Conservation (phyloP, 2,329 filamentous ascomycete species). For the Fusarium mangiferae region DNA sequence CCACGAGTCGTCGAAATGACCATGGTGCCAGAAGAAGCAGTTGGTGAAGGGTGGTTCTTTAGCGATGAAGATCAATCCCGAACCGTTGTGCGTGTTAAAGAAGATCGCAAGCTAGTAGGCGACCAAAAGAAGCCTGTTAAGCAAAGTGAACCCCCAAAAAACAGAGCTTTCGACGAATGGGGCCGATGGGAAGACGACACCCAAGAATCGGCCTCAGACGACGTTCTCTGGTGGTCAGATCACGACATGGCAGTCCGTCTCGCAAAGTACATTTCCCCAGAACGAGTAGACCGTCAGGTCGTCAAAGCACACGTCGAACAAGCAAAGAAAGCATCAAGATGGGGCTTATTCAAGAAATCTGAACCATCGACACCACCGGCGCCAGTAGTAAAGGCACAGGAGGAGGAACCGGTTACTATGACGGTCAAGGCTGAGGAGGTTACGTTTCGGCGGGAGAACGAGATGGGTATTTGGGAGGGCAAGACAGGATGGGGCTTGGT, state of each 20-base stretch:
- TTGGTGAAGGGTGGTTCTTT: constrained; percentile 51
- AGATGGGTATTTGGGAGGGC: constrained; percentile 63
- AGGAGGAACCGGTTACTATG: constrained; percentile 51
- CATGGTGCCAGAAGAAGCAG: constrained; percentile 56
- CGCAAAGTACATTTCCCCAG: constrained; percentile 56
- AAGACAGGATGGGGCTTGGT: constrained; percentile 62
- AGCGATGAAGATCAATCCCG: constrained; percentile 48
- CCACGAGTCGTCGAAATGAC: constrained; percentile 55
- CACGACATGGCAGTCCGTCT: constrained; percentile 58
- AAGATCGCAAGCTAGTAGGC: constrained; percentile 23
- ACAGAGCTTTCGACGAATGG: constrained; percentile 57
- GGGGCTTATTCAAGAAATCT: constrained; percentile 47
- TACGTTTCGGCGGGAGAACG: constrained; percentile 62
- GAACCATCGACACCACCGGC: constrained; percentile 27
- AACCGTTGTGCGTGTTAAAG: constrained; percentile 46
- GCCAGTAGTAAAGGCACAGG: background rate
- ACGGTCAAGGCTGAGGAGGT: constrained; percentile 57
- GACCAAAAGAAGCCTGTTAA: constrained; percentile 10
- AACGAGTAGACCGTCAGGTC: constrained; percentile 41
- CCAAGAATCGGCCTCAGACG: background rate
- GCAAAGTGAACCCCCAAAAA: background rate
- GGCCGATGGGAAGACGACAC: constrained; percentile 53
- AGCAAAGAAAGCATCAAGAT: constrained; percentile 48
- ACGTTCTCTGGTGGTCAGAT: constrained; percentile 59
- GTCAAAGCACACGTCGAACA: constrained; percentile 48